Percentiles rank a stretch among this genome's conserved stretches.
These are phyloP conservation scores for Fraxinus excelsior DNA, from an alignment of 257 asterid species.

Conservation along the genomic window DNA sequence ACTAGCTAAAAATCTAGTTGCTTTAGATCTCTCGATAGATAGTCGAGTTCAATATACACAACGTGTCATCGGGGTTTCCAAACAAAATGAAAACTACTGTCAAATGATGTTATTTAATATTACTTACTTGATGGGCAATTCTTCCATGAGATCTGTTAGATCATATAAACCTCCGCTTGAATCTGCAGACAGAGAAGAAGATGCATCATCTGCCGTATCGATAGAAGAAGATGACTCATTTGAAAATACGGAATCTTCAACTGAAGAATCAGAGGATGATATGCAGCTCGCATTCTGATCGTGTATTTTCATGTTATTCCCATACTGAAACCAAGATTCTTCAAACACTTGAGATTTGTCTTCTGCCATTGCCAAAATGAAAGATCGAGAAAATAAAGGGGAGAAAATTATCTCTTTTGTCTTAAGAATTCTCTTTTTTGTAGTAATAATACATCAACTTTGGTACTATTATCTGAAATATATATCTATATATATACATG, in stretches of 20 bases:
- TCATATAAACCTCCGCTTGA: constrained; percentile 46
- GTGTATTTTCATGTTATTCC: neutral
- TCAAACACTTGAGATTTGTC: constrained; percentile 36
- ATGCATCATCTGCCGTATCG: constrained; percentile 71
- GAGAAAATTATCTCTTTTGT: too few relatives aligned
- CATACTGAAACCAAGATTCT: constrained; percentile 44
- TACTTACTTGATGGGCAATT: constrained; percentile 86
- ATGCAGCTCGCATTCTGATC: constrained; percentile 23
- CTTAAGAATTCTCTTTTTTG: too few relatives aligned
- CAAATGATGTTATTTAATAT: neutral
- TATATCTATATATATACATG: constrained; percentile 23
- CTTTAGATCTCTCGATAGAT: too few relatives aligned
- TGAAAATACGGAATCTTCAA: constrained; percentile 59
- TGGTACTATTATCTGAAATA: constrained; percentile 24
- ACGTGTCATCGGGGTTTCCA: too few relatives aligned
- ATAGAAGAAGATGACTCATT: constrained; percentile 39
- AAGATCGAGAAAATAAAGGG: too few relatives aligned
- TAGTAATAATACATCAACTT: constrained; percentile 20
- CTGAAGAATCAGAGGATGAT: constrained; percentile 34
- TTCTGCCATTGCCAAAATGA: constrained; percentile 40
- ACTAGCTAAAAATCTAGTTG: too few relatives aligned
- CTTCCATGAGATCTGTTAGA: constrained; percentile 70
- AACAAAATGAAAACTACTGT: neutral
- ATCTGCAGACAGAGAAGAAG: constrained; percentile 37
- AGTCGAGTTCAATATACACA: too few relatives aligned